Evolutionary conservation across 495 filamentous ascomycete species (phyloP).

Genomic region (Penicillium cinerascens): DNA sequence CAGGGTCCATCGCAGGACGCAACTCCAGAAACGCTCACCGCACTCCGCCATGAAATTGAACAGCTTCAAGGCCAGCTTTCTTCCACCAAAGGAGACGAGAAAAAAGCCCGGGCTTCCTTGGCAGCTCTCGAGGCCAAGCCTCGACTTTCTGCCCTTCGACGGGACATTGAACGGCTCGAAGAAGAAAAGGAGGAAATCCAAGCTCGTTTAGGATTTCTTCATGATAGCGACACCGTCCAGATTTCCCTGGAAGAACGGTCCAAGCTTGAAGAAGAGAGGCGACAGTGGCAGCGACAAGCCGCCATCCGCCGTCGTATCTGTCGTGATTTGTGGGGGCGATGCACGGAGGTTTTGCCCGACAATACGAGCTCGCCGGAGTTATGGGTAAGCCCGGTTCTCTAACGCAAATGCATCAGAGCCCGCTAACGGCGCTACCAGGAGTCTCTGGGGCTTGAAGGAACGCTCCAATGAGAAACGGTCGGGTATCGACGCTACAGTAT

Average conservation of each 20-base stretch:
- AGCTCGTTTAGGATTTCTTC: conserved; percentile 37
- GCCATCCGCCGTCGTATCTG: conserved; percentile 48
- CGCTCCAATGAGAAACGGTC: conserved; percentile 22
- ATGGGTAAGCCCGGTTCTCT: conserved; percentile 40
- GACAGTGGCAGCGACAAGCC: conserved; percentile 48
- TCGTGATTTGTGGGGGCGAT: conserved; percentile 48
- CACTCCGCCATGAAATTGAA: conserved; percentile 49
- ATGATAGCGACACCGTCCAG: conserved; percentile 24
- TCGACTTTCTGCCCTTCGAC: conserved; percentile 49
- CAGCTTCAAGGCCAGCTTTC: conserved; percentile 48
- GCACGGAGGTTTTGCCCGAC: conserved; percentile 46
- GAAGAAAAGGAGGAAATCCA: conserved; percentile 40
- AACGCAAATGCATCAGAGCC: background rate
- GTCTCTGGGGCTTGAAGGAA: conserved; percentile 41
- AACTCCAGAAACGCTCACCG: conserved; percentile 42
- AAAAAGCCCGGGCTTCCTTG: conserved; percentile 48
- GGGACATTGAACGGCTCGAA: conserved; percentile 44
- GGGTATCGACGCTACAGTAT: conserved; percentile 19
- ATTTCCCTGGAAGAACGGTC: conserved; percentile 47
- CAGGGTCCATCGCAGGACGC: conserved; percentile 48
- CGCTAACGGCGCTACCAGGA: conserved; percentile 30
- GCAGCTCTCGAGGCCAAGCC: conserved; percentile 46
- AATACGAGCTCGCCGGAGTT: conserved; percentile 44
- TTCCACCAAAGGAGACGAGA: conserved; percentile 47
- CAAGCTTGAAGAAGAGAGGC: conserved; percentile 46